Base-by-base conservation (phyloP, 306 rosid species). In the Cucurbita pepo region DNA sequence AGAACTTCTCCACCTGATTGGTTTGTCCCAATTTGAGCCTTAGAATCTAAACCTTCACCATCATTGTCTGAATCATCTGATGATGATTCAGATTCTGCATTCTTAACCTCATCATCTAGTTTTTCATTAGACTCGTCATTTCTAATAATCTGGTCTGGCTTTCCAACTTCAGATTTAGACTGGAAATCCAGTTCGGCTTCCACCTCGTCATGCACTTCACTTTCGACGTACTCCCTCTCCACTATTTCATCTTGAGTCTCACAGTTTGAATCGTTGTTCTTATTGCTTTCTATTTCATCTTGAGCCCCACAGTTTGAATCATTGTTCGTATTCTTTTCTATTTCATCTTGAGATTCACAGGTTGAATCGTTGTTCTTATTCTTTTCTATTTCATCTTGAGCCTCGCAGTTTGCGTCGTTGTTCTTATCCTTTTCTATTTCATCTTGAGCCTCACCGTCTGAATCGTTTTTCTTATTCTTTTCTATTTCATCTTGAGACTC, bases 1-100 rank as follows among this genome's bases (percentile, higher is more conserved):
- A 83, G 81, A 83, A 81, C 72, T 67, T 84, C 91, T 56, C 81
- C 86, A 0, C 21, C 45, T 63, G 78, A 74, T 76, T 84, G 79
- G 62, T 75, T 72, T 61, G 25, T 40, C 18, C 64, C 69, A 30
- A 40, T 21, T 61, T 62, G 81, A 18, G 22, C 59, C 69, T 80
- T 67, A 48, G 79, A 81, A 56, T 79, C 85, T 19, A 51, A 30
- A 30, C 34, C 34, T 30, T 30, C 67, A 62, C 38, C 51, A 16
- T 67, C 61, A 36, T 38, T 66, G 40, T 74, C 77, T 45, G 73
- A 73, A 30, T 51, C 74, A 41, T 50, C 56, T 22, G 44, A 54
- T 18, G 59, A 72, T 21, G 47, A 36, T 8, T 62, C 72, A 37
- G 61, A 70, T 69, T 70, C 79, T 48, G 44, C 83, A 76, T 61